phyloP scores from a whole-genome alignment of 345 rosid genomes.

The Eucalyptus polyanthemos region DNA sequence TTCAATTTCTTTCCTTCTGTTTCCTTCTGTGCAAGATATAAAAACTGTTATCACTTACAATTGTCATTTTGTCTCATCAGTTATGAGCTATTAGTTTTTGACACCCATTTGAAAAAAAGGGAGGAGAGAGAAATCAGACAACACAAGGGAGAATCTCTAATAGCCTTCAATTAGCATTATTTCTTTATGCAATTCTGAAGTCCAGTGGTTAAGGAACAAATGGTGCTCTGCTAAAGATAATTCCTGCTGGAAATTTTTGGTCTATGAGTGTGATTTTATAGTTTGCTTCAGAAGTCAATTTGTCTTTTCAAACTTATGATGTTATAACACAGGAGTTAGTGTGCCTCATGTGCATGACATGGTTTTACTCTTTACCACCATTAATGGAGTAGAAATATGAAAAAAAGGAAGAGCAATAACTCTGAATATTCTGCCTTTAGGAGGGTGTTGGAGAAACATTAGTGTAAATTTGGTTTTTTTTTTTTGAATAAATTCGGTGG shows the following conservation, averaged over 20 bases:
- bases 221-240: background rate
- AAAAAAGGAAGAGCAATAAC: background rate
- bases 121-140: background rate
- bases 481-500: background rate
- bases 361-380: background rate
- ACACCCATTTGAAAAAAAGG: background rate
- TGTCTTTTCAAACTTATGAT: background rate
- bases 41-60: background rate
- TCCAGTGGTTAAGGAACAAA: background rate
- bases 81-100: background rate
- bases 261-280: background rate
- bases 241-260: background rate
- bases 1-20: background rate
- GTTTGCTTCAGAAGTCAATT: background rate
- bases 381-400: background rate
- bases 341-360: background rate
- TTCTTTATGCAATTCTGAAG: background rate
- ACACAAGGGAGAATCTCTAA: background rate
- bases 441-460: background rate
- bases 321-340: background rate
- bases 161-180: background rate
- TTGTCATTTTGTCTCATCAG: background rate
- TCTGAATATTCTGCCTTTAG: background rate
- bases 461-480: background rate
- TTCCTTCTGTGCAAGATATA: background rate